Base-by-base conservation (phyloP, 192 early-diverging fungal genomes). In the Mortierella antarctica region DNA sequence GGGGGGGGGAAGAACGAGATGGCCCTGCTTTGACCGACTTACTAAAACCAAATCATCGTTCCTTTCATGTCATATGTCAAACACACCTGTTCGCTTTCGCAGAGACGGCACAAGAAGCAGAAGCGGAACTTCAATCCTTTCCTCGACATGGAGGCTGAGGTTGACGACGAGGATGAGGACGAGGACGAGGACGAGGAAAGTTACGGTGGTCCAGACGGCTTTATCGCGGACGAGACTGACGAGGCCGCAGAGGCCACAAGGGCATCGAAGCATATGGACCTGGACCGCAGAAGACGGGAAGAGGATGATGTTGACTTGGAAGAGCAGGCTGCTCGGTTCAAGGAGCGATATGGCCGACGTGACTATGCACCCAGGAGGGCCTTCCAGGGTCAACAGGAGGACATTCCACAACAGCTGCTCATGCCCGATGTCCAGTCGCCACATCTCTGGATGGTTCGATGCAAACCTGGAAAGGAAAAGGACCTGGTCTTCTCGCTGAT, bases 341-440 rank as follows among this genome's bases (percentile, higher is more conserved):
- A 91, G 42, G 87, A 92, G 58, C 85, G 92, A 31, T 95, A 98
- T 79, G 90, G 91, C 68, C 87, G 89, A 62, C 85, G 91, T 56
- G 83, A 85, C 67, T 75, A 82, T 65, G 71, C 79, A 6, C 78
- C 84, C 56, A 72, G 73, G 46, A 75, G 62, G 18, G 70, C 72
- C 58, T 82, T 80, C 65, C 85, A 71, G 48, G 88, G 84, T 11
- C 86, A 82, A 44, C 78, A 88, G n/a, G 86, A 89, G 59, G 85
- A 90, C 53, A 89, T 93, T 50, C 95, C 95, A 15, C 93, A 94
- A 67, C 79, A 89, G 50, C 82, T 96, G 65, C 88, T 97, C 18
- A 86, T 96, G 62, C 95, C 97, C 0, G 91, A 91, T 47, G 92
- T 96, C 47, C 85, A 91, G 57, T 94, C 97, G 73, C 97, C 98